Percentiles rank a stretch among this genome's conserved stretches.
phyloP scores from a whole-genome alignment of 2,329 filamentous ascomycete species.

The Zymoseptoria pseudotritici region DNA sequence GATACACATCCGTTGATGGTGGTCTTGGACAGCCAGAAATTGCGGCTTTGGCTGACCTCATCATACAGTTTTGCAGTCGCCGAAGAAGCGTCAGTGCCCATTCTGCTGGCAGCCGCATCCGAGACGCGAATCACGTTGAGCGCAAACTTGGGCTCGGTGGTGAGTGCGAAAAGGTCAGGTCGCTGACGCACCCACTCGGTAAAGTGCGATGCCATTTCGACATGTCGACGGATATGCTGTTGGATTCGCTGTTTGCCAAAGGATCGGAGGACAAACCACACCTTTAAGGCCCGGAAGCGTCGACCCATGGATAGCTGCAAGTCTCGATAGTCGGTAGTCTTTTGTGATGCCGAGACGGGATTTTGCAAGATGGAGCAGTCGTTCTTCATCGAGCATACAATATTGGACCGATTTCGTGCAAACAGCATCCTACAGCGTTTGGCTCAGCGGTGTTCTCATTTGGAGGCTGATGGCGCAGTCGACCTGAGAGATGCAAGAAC shows the following conservation, averaged over 20 bases:
- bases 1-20: not conserved
- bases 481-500: not conserved
- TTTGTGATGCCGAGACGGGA: not conserved
- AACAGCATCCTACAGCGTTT: not conserved
- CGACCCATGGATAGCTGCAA: not conserved
- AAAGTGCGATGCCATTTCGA: not conserved
- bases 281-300: not conserved
- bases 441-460: not conserved
- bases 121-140: not conserved
- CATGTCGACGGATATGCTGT: not conserved
- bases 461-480: too few relatives aligned
- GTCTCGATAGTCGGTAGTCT: not conserved
- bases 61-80: not conserved
- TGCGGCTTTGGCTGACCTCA: not conserved
- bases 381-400: not conserved
- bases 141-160: not conserved
- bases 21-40: not conserved
- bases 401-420: not conserved
- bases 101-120: not conserved
- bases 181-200: not conserved
- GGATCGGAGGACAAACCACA: not conserved
- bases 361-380: not conserved
- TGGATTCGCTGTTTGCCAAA: not conserved
- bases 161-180: not conserved
- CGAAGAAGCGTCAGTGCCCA: not conserved